A percentile compares a stretch with the other conserved stretches of the same genome.
Evolutionary conservation across 768 basidiomycete genomes (phyloP).

Genomic region (Psilocybe tampanensis): DNA sequence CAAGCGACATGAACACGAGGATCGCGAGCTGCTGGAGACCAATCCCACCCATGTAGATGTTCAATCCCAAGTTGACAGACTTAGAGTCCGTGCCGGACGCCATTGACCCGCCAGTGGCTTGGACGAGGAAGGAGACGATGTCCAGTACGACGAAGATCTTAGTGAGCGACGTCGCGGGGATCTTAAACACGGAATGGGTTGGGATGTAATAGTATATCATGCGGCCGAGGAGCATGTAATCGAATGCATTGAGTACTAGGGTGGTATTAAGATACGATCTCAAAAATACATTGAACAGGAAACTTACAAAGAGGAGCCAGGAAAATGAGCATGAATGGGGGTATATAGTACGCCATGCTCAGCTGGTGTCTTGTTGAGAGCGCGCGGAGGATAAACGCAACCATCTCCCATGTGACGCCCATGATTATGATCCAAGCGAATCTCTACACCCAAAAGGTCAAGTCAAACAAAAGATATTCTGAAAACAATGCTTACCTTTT

Average conservation of each 20-base stretch:
- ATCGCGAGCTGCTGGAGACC: constrained; percentile 5
- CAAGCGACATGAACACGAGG: not conserved
- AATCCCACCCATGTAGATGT: constrained; percentile 10
- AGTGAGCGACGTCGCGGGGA: constrained; percentile 1
- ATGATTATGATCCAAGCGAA: constrained; percentile 8
- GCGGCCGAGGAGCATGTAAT: constrained; percentile 8
- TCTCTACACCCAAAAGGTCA: not conserved
- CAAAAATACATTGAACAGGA: not conserved
- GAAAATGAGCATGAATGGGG: constrained; percentile 3
- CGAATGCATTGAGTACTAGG: constrained; percentile 4
- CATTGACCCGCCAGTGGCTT: not conserved
- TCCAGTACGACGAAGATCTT: constrained; percentile 9
- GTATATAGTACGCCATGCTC: not conserved
- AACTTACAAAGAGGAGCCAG: constrained; percentile 6
- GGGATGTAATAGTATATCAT: constrained; percentile 8
- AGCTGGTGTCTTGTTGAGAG: constrained; percentile 1
- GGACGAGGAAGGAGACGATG: constrained; percentile 4
- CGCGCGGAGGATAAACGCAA: not conserved
- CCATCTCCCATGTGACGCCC: constrained; percentile 8
- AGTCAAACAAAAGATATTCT: not conserved
- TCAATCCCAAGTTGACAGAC: not conserved
- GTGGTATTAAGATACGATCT: not conserved
- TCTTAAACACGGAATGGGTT: not conserved
- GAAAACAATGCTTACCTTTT: not conserved
- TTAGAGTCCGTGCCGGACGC: not conserved